Percentiles rank a stretch among this genome's conserved stretches.
These are phyloP conservation scores for Pleurotus eryngii DNA, from an alignment of 768 basidiomycete genomes.

Conservation along the genomic window DNA sequence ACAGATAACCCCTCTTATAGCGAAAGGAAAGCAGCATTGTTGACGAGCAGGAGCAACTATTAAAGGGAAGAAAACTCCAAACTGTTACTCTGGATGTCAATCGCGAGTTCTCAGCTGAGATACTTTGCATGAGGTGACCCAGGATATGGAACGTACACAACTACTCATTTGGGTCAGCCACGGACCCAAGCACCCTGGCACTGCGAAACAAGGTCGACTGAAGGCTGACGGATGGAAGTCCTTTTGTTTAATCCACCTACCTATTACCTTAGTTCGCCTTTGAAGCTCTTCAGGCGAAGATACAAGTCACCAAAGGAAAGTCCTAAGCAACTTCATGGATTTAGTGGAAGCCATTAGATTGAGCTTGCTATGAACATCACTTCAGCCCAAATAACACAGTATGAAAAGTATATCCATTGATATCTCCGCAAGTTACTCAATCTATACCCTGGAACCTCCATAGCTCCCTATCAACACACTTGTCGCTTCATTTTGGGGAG, in stretches of 20 bases:
- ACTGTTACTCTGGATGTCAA: not conserved
- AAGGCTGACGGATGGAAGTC: constrained; percentile 29
- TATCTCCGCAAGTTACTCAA: constrained; percentile 27
- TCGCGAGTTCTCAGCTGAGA: not conserved
- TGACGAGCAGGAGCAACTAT: not conserved
- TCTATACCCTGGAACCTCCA: constrained; percentile 24
- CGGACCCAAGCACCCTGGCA: no score
- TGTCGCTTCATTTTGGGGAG: constrained; percentile 32
- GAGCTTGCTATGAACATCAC: constrained; percentile 22
- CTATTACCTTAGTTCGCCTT: constrained; percentile 31
- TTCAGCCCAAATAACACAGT: constrained; percentile 16
- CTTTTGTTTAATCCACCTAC: constrained; percentile 29
- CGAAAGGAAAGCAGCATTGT: not conserved
- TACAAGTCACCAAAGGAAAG: constrained; percentile 9
- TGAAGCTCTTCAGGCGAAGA: constrained; percentile 24
- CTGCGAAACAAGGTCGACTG: no score
- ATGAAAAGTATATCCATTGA: constrained; percentile 22
- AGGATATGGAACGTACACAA: constrained; percentile 13
- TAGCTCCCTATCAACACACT: constrained; percentile 38
- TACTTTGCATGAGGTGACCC: constrained; percentile 5
- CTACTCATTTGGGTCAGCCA: constrained; percentile 16
- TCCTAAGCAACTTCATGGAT: constrained; percentile 30
- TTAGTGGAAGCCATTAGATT: constrained; percentile 30
- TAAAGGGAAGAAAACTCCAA: not conserved
- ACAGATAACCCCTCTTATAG: not conserved